Percentiles rank a stretch among this genome's conserved stretches.
Conservation (phyloP, 2,329 filamentous ascomycete species). For the Diaporthe aspalathi region DNA sequence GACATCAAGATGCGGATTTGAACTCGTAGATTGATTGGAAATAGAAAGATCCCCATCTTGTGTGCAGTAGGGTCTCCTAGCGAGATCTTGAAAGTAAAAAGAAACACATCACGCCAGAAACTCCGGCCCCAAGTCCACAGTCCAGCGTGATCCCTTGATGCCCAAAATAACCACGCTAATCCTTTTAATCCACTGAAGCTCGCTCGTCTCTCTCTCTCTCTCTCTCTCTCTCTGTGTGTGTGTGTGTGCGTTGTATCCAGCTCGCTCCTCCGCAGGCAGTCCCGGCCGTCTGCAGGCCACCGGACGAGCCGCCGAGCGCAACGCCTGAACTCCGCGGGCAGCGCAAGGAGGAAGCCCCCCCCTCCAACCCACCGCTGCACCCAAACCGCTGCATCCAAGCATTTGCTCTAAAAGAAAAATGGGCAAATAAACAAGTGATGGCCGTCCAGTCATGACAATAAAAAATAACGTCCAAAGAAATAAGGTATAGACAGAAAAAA, state of each 20-base stretch:
- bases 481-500: conserved; percentile 28
- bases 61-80: background rate
- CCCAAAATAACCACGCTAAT: conserved; percentile 29
- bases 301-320: background rate
- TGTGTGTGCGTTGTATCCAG: too few species aligned
- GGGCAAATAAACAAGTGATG: conserved; percentile 7
- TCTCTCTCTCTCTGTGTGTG: background rate
- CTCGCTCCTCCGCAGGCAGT: background rate
- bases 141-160: conserved; percentile 24
- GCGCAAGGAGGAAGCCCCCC: background rate
- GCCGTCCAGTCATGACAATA: conserved; percentile 26
- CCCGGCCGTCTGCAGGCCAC: background rate
- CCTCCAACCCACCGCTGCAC: too few species aligned
- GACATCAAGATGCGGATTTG: background rate
- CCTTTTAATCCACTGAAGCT: conserved; percentile 23
- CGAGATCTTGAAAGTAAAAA: conserved; percentile 11
- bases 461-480: background rate
- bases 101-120: conserved; percentile 1
- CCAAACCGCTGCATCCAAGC: background rate
- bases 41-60: conserved; percentile 9
- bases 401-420: background rate
- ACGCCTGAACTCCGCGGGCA: conserved; percentile 14
- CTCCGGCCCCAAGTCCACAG: conserved; percentile 24
- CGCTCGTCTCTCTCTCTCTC: too few species aligned
- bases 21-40: conserved; percentile 14